Evolutionary conservation across 2,329 filamentous ascomycete species (phyloP), one percentile per base, ranked within the genome.

Genomic region (Arthrobotrys pseudoclavata): DNA sequence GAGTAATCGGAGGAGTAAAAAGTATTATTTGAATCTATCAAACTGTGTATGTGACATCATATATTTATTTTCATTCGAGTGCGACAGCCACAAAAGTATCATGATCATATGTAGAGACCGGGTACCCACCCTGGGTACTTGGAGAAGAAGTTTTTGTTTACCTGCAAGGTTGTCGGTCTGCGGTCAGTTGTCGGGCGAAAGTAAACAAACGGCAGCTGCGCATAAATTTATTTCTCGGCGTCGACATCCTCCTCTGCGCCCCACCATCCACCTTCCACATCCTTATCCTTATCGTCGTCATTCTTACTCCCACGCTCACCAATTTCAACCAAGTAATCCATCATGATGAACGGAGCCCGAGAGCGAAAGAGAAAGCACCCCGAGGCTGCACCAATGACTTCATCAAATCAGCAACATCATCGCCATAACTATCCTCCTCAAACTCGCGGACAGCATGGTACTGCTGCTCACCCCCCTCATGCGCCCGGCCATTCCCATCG

Each of bases 311-410:
- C n/a, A 9, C 42, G 18, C 42, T 4, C 2, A 6, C 2, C n/a
- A 4, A n/a, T 12, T 40, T 40, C 37, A 40, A 5, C 37, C 47
- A 34, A 1, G 12, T 34, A 4, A 9, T 9, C 26, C 29, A 52
- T 13, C 61, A 77, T 77, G 74, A 66, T 62, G 9, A 18, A 69
- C 67, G 61, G 22, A 0, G 67, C 67, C 34, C 20, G 74, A 26
- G 74, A 77, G 13, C 66, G 74, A 31, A 77, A 77, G 74, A 61
- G 74, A 60, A 77, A 74, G 69, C 69, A 61, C 20, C 37, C 69
- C 4, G 69, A 72, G 40, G 57, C 67, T 15, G 48, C 68, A 6
- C 31, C 55, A 7, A 24, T 31, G 47, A 2, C 57, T 9, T n/a
- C 42, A 6, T 22, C 62, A 9, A 40, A 50, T 18, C 69, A 72